Base-by-base conservation (phyloP, 2,329 filamentous ascomycete species). In the Fusarium sp. region DNA sequence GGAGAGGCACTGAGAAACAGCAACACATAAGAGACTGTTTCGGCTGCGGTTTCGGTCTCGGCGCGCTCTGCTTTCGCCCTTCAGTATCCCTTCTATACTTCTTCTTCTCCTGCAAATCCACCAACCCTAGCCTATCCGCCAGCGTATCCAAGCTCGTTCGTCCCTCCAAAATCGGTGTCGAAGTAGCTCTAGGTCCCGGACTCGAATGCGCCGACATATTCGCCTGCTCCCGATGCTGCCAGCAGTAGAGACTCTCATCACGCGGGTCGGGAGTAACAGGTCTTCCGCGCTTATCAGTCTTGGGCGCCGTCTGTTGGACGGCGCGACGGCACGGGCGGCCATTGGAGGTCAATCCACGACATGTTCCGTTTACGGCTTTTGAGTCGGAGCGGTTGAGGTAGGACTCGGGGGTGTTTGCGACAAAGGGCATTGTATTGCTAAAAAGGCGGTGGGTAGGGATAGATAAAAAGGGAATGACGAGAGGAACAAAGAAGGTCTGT, bases 211-310 rank as follows among this genome's bases (percentile, higher is more conserved):
- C 81, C 14, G 87, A 86, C 65, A 81, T 78, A 75, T 81, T 79
- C 63, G 94, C 94, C 82, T 99, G 96, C 65, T 96, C 94, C 80
- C 94, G 95, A 85, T 99, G 96, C 81, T 98, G 95, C 93, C 94
- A 98, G 86, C 96, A 98, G 84, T 95, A 98, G 56, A 92, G 88
- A n/a, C 84, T 86, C 69, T 90, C 88, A 54, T 89, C 87, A 64
- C 85, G 83, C 5, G 88, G 87, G 68, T 90, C 87, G 62, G 85
- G 83, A 11, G 70, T 75, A 28, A 69, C 70, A 76, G 67, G 75
- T 68, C 77, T 66, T 77, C 68, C 60, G 11, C 78, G 72, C 41
- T 48, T 70, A 11, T 70, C 66, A 65, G 59, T 57, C 55, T 62
- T 60, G 59, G 42, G 44, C 17, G 61, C 34, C 64, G 82, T 72